Conservation (phyloP, 108 stramenopile genomes). For the Cyclotella atomus region DNA sequence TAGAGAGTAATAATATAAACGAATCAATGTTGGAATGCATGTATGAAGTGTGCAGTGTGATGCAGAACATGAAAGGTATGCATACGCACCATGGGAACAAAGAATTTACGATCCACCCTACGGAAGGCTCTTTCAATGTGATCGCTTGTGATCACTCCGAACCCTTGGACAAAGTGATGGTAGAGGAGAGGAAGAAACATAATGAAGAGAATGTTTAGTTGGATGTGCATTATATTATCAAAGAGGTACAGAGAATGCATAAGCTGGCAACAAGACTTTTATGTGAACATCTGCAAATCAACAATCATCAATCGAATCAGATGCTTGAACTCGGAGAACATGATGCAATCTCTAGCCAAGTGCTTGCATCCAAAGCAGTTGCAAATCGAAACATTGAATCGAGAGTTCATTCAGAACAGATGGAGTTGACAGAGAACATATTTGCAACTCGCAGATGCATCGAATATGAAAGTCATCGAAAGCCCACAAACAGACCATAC, state of each 20-base stretch:
- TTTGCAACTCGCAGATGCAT: not conserved
- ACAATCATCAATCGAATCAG: not conserved
- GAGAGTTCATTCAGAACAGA: not conserved
- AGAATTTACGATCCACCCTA: slow-evolving; percentile 79
- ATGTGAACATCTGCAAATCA: slow-evolving; percentile 11
- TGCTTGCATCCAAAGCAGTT: no score
- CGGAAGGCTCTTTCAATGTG: slow-evolving; percentile 78
- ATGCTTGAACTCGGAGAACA: no score
- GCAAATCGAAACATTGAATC: not conserved
- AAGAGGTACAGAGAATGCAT: not conserved
- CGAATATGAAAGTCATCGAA: not conserved
- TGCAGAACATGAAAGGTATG: not conserved
- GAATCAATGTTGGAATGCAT: not conserved
- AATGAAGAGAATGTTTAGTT: not conserved
- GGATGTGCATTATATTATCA: not conserved
- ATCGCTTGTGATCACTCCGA: slow-evolving; percentile 73
- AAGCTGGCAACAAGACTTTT: slow-evolving; percentile 4
- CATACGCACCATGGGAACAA: slow-evolving; percentile 76
- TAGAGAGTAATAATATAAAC: not conserved
- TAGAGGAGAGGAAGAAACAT: not conserved
- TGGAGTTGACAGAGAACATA: not conserved
- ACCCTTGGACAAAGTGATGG: slow-evolving; percentile 38
- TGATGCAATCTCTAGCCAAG: no score
- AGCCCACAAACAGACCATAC: not conserved
- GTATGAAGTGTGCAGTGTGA: not conserved